Evolutionary conservation across 169 alveolate species (phyloP).

Genomic region (Theileria orientalis): DNA sequence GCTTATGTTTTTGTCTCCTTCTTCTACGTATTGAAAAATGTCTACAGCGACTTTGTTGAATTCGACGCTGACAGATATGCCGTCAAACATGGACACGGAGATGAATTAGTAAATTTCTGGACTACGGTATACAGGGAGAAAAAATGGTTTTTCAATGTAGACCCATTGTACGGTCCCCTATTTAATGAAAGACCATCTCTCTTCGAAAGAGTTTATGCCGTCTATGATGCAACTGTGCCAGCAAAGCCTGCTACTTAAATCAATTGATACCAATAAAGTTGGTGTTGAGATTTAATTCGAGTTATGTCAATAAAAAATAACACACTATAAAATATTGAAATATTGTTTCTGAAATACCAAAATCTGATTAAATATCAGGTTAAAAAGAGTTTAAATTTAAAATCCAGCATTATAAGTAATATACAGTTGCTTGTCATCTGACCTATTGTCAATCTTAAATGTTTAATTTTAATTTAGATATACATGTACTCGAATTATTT

Average conservation of each 20-base stretch:
- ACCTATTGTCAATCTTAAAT: too few relatives aligned
- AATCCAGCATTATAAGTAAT: too few relatives aligned
- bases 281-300: too few relatives aligned
- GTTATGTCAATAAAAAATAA: too few relatives aligned
- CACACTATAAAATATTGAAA: too few relatives aligned
- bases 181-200: slow-evolving; percentile 83
- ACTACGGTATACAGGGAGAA: slow-evolving; percentile 40
- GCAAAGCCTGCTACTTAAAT: background rate
- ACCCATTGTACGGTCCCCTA: slow-evolving; percentile 77
- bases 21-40: background rate
- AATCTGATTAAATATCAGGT: too few relatives aligned
- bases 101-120: slow-evolving; percentile 68
- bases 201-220: slow-evolving; percentile 75
- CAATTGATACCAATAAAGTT: background rate
- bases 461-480: too few relatives aligned
- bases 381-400: too few relatives aligned
- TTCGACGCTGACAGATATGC: slow-evolving; percentile 84
- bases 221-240: slow-evolving; percentile 50
- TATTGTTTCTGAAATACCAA: too few relatives aligned
- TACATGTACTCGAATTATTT: too few relatives aligned
- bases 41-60: slow-evolving; percentile 40
- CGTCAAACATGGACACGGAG: slow-evolving; percentile 71
- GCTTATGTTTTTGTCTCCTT: background rate
- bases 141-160: slow-evolving; percentile 34
- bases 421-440: too few relatives aligned